Conservation (phyloP, 2,329 filamentous ascomycete genomes). For the Akanthomyces uredinophilus region DNA sequence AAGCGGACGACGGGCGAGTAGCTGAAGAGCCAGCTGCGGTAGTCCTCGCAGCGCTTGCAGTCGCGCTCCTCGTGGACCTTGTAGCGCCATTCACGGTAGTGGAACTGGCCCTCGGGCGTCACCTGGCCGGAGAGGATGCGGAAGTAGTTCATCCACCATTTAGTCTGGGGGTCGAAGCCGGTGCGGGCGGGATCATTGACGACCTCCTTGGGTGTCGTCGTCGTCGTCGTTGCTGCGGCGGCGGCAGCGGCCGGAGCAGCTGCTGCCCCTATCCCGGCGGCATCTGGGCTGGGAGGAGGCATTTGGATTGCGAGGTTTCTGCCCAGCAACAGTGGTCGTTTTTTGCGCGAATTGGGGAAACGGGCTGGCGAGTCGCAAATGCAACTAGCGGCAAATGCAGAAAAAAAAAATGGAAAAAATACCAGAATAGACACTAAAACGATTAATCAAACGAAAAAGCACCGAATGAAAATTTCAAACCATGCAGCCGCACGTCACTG, state of each 20-base stretch:
- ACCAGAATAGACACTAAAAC: not conserved
- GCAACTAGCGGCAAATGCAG: not conserved
- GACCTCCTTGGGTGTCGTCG: slow-evolving; percentile 30
- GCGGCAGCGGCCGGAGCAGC: not conserved
- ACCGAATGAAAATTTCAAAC: slow-evolving; percentile 13
- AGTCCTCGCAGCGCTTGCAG: slow-evolving; percentile 73
- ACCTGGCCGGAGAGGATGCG: slow-evolving; percentile 70
- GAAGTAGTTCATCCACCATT: slow-evolving; percentile 81
- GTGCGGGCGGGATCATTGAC: slow-evolving; percentile 56
- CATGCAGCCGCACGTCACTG: slow-evolving; percentile 13
- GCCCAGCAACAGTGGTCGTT: not conserved
- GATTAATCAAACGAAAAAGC: not conserved
- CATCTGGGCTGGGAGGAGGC: slow-evolving; percentile 2
- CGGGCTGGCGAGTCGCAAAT: not conserved
- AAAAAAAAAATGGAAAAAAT: not conserved
- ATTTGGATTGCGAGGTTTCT: not conserved
- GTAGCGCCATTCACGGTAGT: slow-evolving; percentile 76
- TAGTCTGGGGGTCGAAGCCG: slow-evolving; percentile 56
- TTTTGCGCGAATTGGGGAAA: not conserved
- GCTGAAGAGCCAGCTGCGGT: slow-evolving; percentile 76
- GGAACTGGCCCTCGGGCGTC: slow-evolving; percentile 60
- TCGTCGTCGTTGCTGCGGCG: not conserved
- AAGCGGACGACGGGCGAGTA: slow-evolving; percentile 86
- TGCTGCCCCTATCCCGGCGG: not conserved
- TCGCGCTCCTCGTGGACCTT: slow-evolving; percentile 69